Percentiles rank a stretch among this genome's conserved stretches.
phyloP scores from a whole-genome alignment of 2,329 filamentous ascomycete species.

The Karstenula rhodostoma region DNA sequence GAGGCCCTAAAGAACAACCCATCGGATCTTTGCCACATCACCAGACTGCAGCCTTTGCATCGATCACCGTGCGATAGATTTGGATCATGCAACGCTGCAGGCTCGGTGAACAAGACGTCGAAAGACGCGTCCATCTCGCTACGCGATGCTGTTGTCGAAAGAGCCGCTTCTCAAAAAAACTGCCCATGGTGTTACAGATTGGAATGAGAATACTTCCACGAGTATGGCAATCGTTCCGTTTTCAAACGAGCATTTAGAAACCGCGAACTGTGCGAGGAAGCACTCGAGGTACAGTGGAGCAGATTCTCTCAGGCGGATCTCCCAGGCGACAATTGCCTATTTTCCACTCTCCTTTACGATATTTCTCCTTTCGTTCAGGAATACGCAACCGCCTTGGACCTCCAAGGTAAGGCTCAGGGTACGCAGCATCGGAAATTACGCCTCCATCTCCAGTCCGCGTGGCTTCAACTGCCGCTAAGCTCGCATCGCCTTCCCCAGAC shows the following conservation, averaged over 20 bases:
- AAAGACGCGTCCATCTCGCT: neutral
- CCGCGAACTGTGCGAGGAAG: neutral
- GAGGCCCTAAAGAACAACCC: neutral
- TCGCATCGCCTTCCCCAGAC: slow-evolving; percentile 3
- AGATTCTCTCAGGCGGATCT: neutral
- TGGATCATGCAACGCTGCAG: neutral
- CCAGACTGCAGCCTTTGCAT: neutral
- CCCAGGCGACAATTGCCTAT: neutral
- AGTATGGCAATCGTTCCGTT: neutral
- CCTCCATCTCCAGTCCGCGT: neutral
- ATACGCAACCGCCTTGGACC: neutral
- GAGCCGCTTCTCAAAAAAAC: neutral
- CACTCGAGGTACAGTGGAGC: neutral
- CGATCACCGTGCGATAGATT: neutral
- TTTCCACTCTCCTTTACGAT: neutral
- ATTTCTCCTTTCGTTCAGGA: neutral
- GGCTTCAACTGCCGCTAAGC: neutral
- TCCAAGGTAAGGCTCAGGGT: neutral
- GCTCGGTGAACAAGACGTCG: neutral
- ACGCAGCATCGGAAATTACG: neutral
- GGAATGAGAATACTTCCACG: neutral
- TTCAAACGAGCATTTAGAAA: neutral
- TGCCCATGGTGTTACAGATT: neutral
- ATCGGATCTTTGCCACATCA: neutral
- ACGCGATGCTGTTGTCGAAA: neutral